phyloP scores from a whole-genome alignment of 2,329 filamentous ascomycete genomes.

The Colletotrichum sp. region DNA sequence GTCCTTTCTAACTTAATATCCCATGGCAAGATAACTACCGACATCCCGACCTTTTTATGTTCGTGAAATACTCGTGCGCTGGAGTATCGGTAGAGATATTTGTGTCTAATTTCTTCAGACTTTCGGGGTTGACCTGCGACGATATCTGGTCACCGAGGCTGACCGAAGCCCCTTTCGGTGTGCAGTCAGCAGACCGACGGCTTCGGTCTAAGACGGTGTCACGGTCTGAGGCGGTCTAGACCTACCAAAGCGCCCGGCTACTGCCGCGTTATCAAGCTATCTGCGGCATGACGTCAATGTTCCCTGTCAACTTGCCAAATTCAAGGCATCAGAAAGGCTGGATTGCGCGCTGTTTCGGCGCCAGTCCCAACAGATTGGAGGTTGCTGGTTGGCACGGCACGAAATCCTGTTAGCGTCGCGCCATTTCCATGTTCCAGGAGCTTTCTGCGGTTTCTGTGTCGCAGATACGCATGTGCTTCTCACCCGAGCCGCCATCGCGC shows the following conservation, averaged over 20 bases:
- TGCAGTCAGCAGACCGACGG: neutral
- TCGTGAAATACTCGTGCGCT: too few relatives aligned
- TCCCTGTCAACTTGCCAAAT: neutral
- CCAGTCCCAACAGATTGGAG: neutral
- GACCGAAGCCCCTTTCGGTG: neutral
- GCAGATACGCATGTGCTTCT: neutral
- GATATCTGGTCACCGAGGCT: neutral
- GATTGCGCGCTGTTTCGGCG: neutral
- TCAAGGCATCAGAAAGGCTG: conserved; percentile 6
- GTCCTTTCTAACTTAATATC: too few relatives aligned
- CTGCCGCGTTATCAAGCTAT: neutral
- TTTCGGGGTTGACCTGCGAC: neutral
- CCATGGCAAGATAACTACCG: too few relatives aligned
- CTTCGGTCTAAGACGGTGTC: neutral
- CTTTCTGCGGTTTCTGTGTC: neutral
- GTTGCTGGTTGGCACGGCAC: neutral
- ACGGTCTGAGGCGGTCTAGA: neutral
- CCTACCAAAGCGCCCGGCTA: neutral
- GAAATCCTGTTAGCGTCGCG: neutral
- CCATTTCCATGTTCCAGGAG: neutral
- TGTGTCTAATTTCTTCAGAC: too few relatives aligned
- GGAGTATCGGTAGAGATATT: too few relatives aligned
- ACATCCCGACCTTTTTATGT: too few relatives aligned
- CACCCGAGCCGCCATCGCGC: neutral
- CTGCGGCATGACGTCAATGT: conserved; percentile 19